Evolutionary conservation across 1,284 basidiomycete species (phyloP), one percentile per base, ranked within the genome.

Genomic region (Xerocomus nothofagi): DNA sequence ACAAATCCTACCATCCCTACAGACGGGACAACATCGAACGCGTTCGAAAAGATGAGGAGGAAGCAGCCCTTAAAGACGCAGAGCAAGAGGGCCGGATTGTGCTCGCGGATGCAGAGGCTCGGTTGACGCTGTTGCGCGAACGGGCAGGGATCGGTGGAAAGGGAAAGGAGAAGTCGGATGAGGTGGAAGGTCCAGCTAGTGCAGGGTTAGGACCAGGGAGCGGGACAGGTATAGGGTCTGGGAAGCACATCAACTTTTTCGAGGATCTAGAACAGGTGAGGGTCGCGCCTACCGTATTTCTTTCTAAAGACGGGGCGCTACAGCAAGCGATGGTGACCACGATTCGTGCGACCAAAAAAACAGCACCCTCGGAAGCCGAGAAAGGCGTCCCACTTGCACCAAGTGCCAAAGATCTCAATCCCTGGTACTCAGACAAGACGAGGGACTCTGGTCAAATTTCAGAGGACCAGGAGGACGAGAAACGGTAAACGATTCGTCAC

Each of bases 1-100:
- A 93, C 75, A 93, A 93, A 67, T 91, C 88, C 3, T 93, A 93
- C 65, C 91, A 93, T 60, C 91, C 88, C 0, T 92, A 93, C 65
- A 75, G 89, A 43, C 71, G 82, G 38, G 90, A 92, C 63, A 93
- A 93, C 61, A 88, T 92, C 51, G 89, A 90, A 54, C 78, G 80
- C 20, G 91, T 93, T 0, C 73, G 81, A 7, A 70, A 67, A 49
- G 91, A 93, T 77, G 91, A 93, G 71, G 90, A 88, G 61, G 86
- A 84, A 60, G 89, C 88, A n/a, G 71, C 72, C 3, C 66, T 70
- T 27, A 75, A 84, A 49, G 84, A 88, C 57, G 80, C 77, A 9
- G 75, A 78, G 50, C 81, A 85, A 60, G 86, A 90, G 51, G 87
- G 84, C 1, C 71, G 82, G 46, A 79, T 88, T 66, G 72, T 82